A percentile compares a stretch with the other conserved stretches of the same genome.
These are phyloP conservation scores for Ajuga reptans DNA, from an alignment of 305 asterid genomes.

Conservation along the genomic window DNA sequence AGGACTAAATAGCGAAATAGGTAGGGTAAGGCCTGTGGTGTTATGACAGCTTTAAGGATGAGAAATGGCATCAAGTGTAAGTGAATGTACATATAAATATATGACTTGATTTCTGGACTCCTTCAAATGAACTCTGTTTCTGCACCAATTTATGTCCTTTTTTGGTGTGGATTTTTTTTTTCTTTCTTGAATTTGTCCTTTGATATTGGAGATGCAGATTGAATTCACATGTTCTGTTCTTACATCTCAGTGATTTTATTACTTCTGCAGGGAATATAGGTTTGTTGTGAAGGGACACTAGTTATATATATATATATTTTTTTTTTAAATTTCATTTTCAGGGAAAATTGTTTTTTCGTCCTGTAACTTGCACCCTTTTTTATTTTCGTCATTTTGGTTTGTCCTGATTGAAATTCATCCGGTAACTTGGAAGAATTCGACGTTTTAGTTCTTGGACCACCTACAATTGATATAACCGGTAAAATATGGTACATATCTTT, in stretches of 20 bases:
- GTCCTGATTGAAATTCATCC: too few species aligned
- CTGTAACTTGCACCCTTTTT: too few species aligned
- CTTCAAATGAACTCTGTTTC: not conserved
- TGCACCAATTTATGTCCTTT: not conserved
- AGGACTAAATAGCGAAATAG: not conserved
- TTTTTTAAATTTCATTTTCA: not conserved
- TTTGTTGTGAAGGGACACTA: not conserved
- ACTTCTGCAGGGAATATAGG: not conserved
- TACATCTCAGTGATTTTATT: not conserved
- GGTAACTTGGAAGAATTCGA: too few species aligned
- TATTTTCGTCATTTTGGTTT: too few species aligned
- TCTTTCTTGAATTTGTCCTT: not conserved
- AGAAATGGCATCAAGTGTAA: constrained; percentile 1
- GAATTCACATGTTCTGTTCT: not conserved
- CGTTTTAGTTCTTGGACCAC: too few species aligned
- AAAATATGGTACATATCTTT: too few species aligned
- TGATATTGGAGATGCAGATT: not conserved
- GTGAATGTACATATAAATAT: constrained; percentile 18
- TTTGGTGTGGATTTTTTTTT: too few species aligned
- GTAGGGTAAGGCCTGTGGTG: not conserved
- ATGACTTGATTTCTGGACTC: not conserved
- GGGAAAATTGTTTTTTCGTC: too few species aligned
- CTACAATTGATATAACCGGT: too few species aligned
- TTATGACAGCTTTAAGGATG: not conserved
- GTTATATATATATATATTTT: too few species aligned